Conservation (phyloP, 2,329 filamentous ascomycete species). For the Aspergillus persii region DNA sequence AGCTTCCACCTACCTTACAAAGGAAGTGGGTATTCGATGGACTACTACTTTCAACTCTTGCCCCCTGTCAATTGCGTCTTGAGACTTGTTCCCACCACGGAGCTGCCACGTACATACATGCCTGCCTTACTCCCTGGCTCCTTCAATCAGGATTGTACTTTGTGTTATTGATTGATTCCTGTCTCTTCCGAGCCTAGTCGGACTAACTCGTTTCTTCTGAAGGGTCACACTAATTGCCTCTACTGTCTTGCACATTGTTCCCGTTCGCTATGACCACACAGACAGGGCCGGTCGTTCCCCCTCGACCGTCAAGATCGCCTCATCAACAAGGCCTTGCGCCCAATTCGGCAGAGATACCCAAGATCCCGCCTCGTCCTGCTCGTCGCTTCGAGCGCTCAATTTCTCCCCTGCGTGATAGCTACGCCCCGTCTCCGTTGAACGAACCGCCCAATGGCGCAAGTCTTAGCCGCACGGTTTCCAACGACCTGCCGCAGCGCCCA, state of each 20-base stretch:
- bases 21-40: background rate
- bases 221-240: background rate
- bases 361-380: slow-evolving; percentile 73
- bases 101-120: background rate
- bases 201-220: slow-evolving; percentile 3
- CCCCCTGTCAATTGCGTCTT: background rate
- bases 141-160: background rate
- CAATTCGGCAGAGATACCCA: slow-evolving; percentile 56
- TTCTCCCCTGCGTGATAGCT: slow-evolving; percentile 75
- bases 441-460: slow-evolving; percentile 54
- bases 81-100: background rate
- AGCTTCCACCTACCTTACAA: background rate
- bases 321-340: slow-evolving; percentile 44
- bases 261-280: slow-evolving; percentile 38
- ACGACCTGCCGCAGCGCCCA: slow-evolving; percentile 54
- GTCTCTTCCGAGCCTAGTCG: background rate
- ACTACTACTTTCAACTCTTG: background rate
- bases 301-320: slow-evolving; percentile 58
- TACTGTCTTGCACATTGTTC: slow-evolving; percentile 4
- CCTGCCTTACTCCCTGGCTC: background rate
- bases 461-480: slow-evolving; percentile 32
- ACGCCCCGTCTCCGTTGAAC: slow-evolving; percentile 82
- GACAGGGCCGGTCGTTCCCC: slow-evolving; percentile 58
- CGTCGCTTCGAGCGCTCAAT: slow-evolving; percentile 69
- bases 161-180: background rate